Percentiles rank a stretch among this genome's conserved stretches.
Conservation (phyloP, 345 rosid genomes). For the Linum trigynum region DNA sequence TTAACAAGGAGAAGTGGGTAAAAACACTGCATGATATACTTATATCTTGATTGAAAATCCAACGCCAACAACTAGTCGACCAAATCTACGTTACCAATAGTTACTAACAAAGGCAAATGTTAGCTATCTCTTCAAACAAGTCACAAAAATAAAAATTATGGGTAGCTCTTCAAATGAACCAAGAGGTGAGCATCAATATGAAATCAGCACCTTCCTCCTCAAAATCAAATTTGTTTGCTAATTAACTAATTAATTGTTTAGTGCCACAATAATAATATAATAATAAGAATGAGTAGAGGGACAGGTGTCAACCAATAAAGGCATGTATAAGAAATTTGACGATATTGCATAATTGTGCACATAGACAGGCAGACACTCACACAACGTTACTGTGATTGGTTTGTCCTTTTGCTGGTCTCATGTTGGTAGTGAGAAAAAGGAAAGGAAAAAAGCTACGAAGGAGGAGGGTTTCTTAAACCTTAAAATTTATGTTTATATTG, state of each 20-base stretch:
- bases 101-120: too few species aligned
- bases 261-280: not conserved
- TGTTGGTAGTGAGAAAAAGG: not conserved
- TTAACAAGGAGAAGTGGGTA: too few species aligned
- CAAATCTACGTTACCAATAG: too few species aligned
- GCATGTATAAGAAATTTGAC: not conserved
- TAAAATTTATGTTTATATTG: too few species aligned
- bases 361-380: not conserved
- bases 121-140: too few species aligned
- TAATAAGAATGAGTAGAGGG: not conserved
- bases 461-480: conserved; percentile 26
- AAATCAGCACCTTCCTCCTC: not conserved
- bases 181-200: not conserved
- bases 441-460: not conserved
- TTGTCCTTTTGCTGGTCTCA: too few species aligned
- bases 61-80: too few species aligned
- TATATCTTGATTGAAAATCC: too few species aligned
- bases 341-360: not conserved
- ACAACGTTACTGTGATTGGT: not conserved
- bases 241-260: too few species aligned
- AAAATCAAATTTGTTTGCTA: too few species aligned
- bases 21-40: too few species aligned
- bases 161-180: not conserved
- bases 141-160: too few species aligned
- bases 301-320: not conserved